Percentiles rank a stretch among this genome's conserved stretches.
phyloP scores from a whole-genome alignment of 164 flowering plant species.

The Amborella trichopoda region DNA sequence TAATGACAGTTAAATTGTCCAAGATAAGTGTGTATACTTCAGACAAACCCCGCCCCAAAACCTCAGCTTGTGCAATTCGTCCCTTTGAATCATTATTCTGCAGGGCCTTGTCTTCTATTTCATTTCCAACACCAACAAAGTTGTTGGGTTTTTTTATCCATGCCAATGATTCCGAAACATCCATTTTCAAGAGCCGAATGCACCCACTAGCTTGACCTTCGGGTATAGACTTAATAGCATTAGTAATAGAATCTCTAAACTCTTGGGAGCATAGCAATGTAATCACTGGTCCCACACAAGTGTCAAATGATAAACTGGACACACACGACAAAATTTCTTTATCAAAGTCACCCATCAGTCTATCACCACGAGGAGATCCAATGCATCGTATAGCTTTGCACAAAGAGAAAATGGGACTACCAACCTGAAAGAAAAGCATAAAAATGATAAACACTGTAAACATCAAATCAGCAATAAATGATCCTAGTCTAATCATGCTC shows the following conservation, averaged over 20 bases:
- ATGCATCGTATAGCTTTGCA: constrained; percentile 57
- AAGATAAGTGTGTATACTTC: constrained; percentile 55
- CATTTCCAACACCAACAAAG: constrained; percentile 14
- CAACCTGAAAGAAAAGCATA: constrained; percentile 37
- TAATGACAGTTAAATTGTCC: constrained; percentile 46
- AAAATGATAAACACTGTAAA: too few species aligned
- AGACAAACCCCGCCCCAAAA: constrained; percentile 53
- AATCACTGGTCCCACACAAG: constrained; percentile 36
- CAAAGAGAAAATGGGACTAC: constrained; percentile 43
- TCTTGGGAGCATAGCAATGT: constrained; percentile 40
- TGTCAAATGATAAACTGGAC: constrained; percentile 12
- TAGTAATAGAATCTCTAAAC: constrained; percentile 38
- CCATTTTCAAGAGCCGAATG: constrained; percentile 34
- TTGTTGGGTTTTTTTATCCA: constrained; percentile 58
- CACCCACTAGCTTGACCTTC: constrained; percentile 81
- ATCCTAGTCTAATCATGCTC: too few species aligned
- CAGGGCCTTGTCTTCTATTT: constrained; percentile 6
- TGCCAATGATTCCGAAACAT: constrained; percentile 52
- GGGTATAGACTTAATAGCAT: constrained; percentile 56
- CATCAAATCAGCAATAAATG: too few species aligned
- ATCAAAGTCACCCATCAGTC: constrained; percentile 11
- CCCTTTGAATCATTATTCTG: constrained; percentile 2
- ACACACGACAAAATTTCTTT: too few species aligned
- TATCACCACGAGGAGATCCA: constrained; percentile 12
- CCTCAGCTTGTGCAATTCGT: constrained; percentile 28